Evolutionary conservation across 2,329 filamentous ascomycete genomes (phyloP).

Genomic region (Paramyrothecium sp.): DNA sequence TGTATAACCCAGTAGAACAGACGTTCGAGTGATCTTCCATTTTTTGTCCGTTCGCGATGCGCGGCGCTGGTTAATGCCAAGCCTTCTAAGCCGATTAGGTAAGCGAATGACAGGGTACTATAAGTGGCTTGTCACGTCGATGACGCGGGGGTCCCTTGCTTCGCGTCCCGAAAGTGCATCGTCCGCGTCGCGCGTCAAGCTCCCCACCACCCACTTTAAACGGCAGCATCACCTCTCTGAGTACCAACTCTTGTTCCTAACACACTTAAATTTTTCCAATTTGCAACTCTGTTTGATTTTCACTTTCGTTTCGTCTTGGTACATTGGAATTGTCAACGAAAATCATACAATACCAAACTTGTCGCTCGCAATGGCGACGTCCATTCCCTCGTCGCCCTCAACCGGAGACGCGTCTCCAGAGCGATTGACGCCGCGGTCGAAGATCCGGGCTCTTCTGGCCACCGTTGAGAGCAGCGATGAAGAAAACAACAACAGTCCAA

Average conservation of each 20-base stretch:
- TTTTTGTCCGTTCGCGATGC: too few relatives aligned
- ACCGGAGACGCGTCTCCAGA: slow-evolving; percentile 40
- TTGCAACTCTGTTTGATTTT: neutral
- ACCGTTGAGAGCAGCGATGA: slow-evolving; percentile 50
- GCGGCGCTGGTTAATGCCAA: too few relatives aligned
- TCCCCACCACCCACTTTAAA: slow-evolving; percentile 17
- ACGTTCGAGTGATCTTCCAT: too few relatives aligned
- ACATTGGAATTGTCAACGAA: neutral
- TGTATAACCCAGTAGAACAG: too few relatives aligned
- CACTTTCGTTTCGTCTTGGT: neutral
- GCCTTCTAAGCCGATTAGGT: too few relatives aligned
- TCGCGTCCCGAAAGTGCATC: neutral
- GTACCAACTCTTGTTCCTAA: neutral
- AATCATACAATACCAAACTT: too few relatives aligned
- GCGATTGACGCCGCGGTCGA: slow-evolving; percentile 51
- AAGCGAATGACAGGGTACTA: too few relatives aligned
- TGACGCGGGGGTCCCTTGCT: neutral
- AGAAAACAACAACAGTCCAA: slow-evolving; percentile 24
- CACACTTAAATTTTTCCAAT: neutral
- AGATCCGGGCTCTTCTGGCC: slow-evolving; percentile 53
- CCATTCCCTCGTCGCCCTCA: slow-evolving; percentile 43
- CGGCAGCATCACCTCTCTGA: neutral
- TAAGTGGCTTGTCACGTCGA: neutral
- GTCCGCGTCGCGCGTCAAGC: slow-evolving; percentile 29
- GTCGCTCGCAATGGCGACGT: slow-evolving; percentile 43